A percentile compares a stretch with the other conserved stretches of the same genome.
These are phyloP conservation scores for Candida michaelii DNA, from an alignment of 805 yeast species.

Conservation along the genomic window DNA sequence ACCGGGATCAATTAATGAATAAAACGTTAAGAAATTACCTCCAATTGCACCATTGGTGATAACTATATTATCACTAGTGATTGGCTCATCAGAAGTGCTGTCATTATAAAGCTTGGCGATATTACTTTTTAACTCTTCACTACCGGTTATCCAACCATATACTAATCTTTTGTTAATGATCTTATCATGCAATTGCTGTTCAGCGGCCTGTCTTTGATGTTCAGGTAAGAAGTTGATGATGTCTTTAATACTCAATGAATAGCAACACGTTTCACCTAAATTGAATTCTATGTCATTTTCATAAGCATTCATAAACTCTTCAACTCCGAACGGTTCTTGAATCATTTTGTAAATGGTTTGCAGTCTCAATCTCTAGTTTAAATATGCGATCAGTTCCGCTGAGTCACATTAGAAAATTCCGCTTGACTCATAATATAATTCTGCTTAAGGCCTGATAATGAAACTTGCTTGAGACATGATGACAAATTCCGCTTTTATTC, in stretches of 20 bases:
- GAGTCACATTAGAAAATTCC: too few species aligned
- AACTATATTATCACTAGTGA: slow-evolving; percentile 50
- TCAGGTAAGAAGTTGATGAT: slow-evolving; percentile 24
- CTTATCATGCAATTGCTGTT: slow-evolving; percentile 17
- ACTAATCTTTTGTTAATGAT: slow-evolving; percentile 30
- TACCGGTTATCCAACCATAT: slow-evolving; percentile 50
- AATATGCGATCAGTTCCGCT: not conserved
- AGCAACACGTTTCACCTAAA: slow-evolving; percentile 54
- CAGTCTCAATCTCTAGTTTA: not conserved
- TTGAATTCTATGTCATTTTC: slow-evolving; percentile 42
- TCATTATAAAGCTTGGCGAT: slow-evolving; percentile 39
- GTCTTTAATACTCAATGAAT: slow-evolving; percentile 43
- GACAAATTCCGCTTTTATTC: too few species aligned
- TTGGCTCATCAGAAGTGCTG: slow-evolving; percentile 30
- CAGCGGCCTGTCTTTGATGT: slow-evolving; percentile 1
- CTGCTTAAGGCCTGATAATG: too few species aligned
- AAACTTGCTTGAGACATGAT: too few species aligned
- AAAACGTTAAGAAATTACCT: slow-evolving; percentile 49
- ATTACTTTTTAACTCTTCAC: slow-evolving; percentile 34
- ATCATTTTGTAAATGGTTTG: slow-evolving; percentile 4
- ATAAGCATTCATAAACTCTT: slow-evolving; percentile 53
- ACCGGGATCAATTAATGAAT: slow-evolving; percentile 42
- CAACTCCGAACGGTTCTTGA: slow-evolving; percentile 50
- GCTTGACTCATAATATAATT: too few species aligned
- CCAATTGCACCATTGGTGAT: slow-evolving; percentile 58